These are phyloP conservation scores for Beauveria medogensis DNA, from an alignment of 2,329 filamentous ascomycete genomes.

Conservation along the genomic window DNA sequence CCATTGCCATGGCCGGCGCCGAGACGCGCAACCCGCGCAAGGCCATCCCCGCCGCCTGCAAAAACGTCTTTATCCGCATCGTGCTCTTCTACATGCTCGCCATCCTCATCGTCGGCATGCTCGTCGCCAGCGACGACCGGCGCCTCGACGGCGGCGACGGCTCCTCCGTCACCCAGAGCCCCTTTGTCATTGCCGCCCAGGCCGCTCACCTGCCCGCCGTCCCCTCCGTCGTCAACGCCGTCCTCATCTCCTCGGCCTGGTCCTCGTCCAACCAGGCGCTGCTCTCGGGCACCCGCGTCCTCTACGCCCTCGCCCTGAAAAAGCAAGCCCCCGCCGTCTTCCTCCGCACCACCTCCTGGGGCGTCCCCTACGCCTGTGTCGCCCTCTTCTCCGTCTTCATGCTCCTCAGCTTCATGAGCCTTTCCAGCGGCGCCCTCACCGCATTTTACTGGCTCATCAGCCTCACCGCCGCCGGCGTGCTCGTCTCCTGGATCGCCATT, in stretches of 20 bases:
- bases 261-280: conserved; percentile 63
- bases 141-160: conserved; percentile 40
- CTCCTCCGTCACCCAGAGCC: conserved; percentile 39
- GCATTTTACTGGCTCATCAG: conserved; percentile 60
- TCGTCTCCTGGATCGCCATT: conserved; percentile 56
- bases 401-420: conserved; percentile 48
- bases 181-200: conserved; percentile 65
- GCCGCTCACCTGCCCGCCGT: conserved; percentile 60
- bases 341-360: conserved; percentile 50
- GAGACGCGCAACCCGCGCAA: conserved; percentile 48
- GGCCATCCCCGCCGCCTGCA: conserved; percentile 47
- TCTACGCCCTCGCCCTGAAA: conserved; percentile 53
- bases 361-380: conserved; percentile 54
- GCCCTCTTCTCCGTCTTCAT: conserved; percentile 46
- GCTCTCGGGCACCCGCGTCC: conserved; percentile 48
- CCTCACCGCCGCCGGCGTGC: conserved; percentile 52
- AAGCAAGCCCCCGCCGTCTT: conserved; percentile 50
- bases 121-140: conserved; percentile 52
- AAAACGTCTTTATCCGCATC: conserved; percentile 50
- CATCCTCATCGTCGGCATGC: conserved; percentile 62
- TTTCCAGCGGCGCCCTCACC: conserved; percentile 49
- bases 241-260: conserved; percentile 65
- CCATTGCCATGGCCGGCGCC: conserved; percentile 53
- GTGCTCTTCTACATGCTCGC: conserved; percentile 55
- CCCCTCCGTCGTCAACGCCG: conserved; percentile 66